Percentiles rank a stretch among this genome's conserved stretches.
Evolutionary conservation across 2,329 filamentous ascomycete species (phyloP).

Genomic region (Alternaria panax): DNA sequence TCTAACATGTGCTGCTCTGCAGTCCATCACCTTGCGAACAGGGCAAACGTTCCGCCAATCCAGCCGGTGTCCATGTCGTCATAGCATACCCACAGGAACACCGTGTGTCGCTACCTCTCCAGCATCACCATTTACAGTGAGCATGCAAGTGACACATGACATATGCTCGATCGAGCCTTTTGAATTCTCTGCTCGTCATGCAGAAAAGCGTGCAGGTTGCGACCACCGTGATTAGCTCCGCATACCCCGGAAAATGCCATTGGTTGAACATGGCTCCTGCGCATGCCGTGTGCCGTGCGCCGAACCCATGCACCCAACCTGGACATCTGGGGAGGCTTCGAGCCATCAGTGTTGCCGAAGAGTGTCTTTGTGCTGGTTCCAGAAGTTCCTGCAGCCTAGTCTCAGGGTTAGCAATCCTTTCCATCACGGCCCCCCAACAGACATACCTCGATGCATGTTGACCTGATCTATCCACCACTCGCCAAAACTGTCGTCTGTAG

Average conservation of each 20-base stretch:
- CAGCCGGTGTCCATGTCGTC: constrained; percentile 2
- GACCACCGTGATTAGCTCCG: constrained; percentile 3
- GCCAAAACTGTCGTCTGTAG: constrained; percentile 88
- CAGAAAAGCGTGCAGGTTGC: constrained; percentile 3
- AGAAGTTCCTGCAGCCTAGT: constrained; percentile 80
- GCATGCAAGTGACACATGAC: not conserved
- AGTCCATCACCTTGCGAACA: not conserved
- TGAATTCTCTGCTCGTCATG: not conserved
- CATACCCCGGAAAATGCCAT: constrained; percentile 14
- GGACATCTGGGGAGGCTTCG: not conserved
- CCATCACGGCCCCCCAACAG: not conserved
- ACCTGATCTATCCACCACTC: constrained; percentile 90
- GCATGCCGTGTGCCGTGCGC: constrained; percentile 6
- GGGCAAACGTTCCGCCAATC: constrained; percentile 14
- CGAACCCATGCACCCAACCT: not conserved
- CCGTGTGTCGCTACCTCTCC: not conserved
- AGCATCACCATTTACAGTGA: not conserved
- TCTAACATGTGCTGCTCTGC: constrained; percentile 14
- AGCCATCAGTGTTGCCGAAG: constrained; percentile 69
- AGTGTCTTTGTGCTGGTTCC: constrained; percentile 75
- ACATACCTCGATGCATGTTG: constrained; percentile 69
- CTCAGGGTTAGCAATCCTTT: constrained; percentile 39
- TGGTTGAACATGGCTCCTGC: constrained; percentile 1
- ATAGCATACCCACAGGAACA: not conserved
- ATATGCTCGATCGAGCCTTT: not conserved